phyloP scores from a whole-genome alignment of 2,329 filamentous ascomycete species.

The Ascochyta clinopodiicola region DNA sequence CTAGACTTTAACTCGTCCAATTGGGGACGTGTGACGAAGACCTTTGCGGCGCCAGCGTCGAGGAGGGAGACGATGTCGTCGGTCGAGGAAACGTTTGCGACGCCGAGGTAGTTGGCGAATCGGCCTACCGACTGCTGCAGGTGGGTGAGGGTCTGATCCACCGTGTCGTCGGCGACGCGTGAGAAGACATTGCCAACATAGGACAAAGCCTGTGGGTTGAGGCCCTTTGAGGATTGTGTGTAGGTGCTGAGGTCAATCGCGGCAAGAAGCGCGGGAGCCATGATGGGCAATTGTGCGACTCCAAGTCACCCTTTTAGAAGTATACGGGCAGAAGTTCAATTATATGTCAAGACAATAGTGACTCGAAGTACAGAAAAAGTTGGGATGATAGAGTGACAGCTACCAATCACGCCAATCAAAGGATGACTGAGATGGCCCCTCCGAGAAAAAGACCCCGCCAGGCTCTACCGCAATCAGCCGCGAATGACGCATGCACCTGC shows the following conservation, averaged over 20 bases:
- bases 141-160: conserved; percentile 59
- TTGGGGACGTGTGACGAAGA: conserved; percentile 78
- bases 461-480: conserved; percentile 3
- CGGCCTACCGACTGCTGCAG: conserved; percentile 63
- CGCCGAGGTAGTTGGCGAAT: conserved; percentile 76
- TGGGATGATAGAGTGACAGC: conserved; percentile 4
- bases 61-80: conserved; percentile 82
- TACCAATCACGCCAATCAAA: conserved; percentile 16
- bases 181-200: conserved; percentile 66
- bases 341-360: conserved; percentile 3
- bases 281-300: conserved; percentile 29
- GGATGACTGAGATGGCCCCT: conserved; percentile 5
- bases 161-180: conserved; percentile 56
- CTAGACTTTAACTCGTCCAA: conserved; percentile 62
- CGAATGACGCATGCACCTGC: conserved; percentile 17
- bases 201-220: conserved; percentile 59
- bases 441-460: conserved; percentile 14
- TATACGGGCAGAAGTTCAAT: background rate
- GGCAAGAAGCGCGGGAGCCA: conserved; percentile 56
- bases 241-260: conserved; percentile 56
- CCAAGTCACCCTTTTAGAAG: background rate
- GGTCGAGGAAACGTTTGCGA: conserved; percentile 68
- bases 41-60: conserved; percentile 82
- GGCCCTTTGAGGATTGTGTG: conserved; percentile 55
- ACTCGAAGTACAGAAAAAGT: conserved; percentile 20